phyloP scores from a whole-genome alignment of 345 rosid genomes.

The Hevea brasiliensis region DNA sequence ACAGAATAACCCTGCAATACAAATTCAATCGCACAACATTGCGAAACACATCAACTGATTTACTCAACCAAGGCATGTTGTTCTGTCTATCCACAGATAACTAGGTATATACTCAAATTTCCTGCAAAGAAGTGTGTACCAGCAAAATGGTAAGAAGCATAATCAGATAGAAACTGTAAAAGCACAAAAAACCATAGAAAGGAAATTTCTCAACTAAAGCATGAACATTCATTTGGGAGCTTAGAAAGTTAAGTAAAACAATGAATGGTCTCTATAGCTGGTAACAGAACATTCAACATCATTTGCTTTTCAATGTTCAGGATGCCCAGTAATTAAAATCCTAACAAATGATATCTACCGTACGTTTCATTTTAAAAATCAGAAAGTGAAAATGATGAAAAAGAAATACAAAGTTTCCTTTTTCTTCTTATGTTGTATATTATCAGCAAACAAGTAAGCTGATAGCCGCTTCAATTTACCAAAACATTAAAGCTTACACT shows the following conservation, averaged over 20 bases:
- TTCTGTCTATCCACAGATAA: constrained; percentile 11
- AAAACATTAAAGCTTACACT: neutral
- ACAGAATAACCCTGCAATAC: constrained; percentile 87
- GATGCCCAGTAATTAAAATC: neutral
- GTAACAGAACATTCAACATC: neutral
- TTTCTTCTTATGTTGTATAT: neutral
- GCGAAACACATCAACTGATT: constrained; percentile 52
- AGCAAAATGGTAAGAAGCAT: neutral
- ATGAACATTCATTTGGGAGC: neutral
- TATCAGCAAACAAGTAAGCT: neutral
- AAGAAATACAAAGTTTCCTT: neutral
- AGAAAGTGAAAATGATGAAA: neutral
- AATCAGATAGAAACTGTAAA: neutral
- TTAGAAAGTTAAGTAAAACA: neutral
- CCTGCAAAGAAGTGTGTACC: constrained; percentile 9
- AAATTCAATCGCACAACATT: constrained; percentile 64
- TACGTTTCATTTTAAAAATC: neutral
- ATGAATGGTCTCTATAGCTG: neutral
- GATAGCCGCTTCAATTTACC: neutral
- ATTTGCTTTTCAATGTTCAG: neutral
- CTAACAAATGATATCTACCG: neutral
- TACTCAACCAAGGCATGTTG: constrained; percentile 73
- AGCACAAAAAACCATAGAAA: neutral
- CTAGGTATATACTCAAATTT: neutral
- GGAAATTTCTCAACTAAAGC: neutral